These are phyloP conservation scores for Xerocomellus dryophilus DNA, from an alignment of 768 basidiomycete genomes.

Conservation along the genomic window DNA sequence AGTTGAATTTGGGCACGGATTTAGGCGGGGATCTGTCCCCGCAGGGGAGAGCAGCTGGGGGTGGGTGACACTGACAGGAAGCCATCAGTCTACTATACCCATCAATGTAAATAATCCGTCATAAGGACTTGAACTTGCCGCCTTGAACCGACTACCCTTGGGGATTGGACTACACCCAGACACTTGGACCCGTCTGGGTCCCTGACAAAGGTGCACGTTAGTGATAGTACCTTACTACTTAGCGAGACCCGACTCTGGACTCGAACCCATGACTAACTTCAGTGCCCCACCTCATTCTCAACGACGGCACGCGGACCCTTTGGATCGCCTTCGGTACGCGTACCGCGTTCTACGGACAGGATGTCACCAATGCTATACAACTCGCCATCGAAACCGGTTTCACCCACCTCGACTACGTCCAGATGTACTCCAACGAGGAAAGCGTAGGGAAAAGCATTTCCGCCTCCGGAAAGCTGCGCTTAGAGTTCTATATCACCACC, in stretches of 20 bases:
- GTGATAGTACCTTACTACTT: no score
- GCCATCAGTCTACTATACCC: neutral
- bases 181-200: no score
- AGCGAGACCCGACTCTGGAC: no score
- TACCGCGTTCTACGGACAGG: neutral
- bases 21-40: slow-evolving; percentile 1
- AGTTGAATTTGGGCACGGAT: slow-evolving; percentile 26
- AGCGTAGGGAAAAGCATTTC: neutral
- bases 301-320: neutral
- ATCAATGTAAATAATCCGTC: neutral
- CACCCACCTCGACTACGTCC: neutral
- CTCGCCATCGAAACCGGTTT: neutral
- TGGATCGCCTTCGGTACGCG: neutral
- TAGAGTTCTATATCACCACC: slow-evolving; percentile 1
- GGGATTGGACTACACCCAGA: no score
- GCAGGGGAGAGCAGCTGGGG: slow-evolving; percentile 1
- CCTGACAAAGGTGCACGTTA: no score
- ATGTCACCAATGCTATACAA: neutral
- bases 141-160: no score
- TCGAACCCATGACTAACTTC: no score
- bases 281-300: neutral
- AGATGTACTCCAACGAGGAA: slow-evolving; percentile 8
- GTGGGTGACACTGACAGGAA: neutral
- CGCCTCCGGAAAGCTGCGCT: neutral
- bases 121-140: neutral